A percentile compares a stretch with the other conserved stretches of the same genome.
Conservation (phyloP, 2,329 filamentous ascomycete species). For the Paecilomyces sp. region DNA sequence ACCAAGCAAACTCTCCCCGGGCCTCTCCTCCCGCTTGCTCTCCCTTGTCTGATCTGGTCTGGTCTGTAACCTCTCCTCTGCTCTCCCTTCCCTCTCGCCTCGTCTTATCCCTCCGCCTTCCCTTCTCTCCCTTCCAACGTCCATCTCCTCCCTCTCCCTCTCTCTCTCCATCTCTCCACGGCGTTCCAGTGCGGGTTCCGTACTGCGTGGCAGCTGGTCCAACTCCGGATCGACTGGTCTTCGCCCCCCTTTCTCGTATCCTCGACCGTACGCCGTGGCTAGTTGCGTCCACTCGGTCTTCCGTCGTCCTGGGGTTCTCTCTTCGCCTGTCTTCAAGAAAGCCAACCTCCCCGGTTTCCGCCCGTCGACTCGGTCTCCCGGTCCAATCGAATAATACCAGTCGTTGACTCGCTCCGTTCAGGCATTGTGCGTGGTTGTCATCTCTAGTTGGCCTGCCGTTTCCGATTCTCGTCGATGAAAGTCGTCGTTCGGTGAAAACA, state of each 20-base stretch:
- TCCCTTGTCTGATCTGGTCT: background rate
- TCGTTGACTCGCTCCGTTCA: background rate
- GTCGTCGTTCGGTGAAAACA: background rate
- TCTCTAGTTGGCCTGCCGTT: background rate
- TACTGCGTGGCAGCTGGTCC: slow-evolving; percentile 6
- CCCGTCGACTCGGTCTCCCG: background rate
- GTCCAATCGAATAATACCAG: background rate
- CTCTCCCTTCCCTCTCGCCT: slow-evolving; percentile 1
- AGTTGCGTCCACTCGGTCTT: background rate
- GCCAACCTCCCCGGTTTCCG: background rate
- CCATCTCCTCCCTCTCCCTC: slow-evolving; percentile 1
- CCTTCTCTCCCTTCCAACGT: slow-evolving; percentile 3
- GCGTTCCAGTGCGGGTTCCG: slow-evolving; percentile 3
- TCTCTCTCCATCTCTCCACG: slow-evolving; percentile 7
- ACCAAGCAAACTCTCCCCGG: background rate
- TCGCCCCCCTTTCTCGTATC: background rate
- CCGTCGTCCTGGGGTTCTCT: background rate
- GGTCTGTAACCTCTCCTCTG: background rate
- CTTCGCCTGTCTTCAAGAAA: background rate
- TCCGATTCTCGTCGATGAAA: background rate
- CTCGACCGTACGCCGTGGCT: background rate
- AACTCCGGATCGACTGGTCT: background rate
- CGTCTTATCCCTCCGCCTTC: slow-evolving; percentile 3
- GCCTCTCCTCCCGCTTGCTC: background rate
- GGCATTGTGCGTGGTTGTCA: background rate